Evolutionary conservation across 305 asterid genomes (phyloP), one percentile per base, ranked within the genome.

Genomic region (Fraxinus ornus): DNA sequence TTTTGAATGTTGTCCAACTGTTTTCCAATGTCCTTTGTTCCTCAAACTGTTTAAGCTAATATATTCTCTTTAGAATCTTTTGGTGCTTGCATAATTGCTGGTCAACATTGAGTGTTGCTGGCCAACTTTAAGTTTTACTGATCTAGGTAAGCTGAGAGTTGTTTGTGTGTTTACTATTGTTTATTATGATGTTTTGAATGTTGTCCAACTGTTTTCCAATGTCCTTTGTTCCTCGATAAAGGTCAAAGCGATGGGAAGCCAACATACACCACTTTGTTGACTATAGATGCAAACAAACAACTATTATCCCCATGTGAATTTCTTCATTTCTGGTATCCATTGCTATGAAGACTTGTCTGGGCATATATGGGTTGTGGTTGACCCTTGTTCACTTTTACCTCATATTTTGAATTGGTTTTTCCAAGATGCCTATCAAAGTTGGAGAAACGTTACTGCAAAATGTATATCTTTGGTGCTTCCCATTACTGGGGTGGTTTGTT

Each of bases 211-310:
- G 73, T 26, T 66, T 28, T 2, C 75, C 75, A 15, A 13, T 30
- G 8, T 70, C 39, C 15, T 70, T 70, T 70, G 39, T 30, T 70
- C 39, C 75, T 70, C 1, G 21, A 30, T 26, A 70, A 70, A 70
- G 75, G 36, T 19, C 37, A 70, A 70, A 30, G 39, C 24, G 12
- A 26, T 68, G 21, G 36, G 75, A 70, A 70, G 41, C 75, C 10
- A 6, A 70, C 5, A 30, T 30, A 12, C 76, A 70, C 76, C 76
- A 70, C 24, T 70, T 70, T 70, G 44, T 30, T 70, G 41, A 32
- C 76, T 70, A 30, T 68, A 68, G 19, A 12, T 70, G 76, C 76
- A 70, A 70, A 70, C 76, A 32, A 70, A 70, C 21, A 70, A 70
- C 24, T 70, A 19, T 68, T 26, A 1, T 2, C 76, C 76, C 76